A percentile compares a stretch with the other conserved stretches of the same genome.
Evolutionary conservation across 257 asterid species (phyloP).

Genomic region (Solanum appendiculatum): DNA sequence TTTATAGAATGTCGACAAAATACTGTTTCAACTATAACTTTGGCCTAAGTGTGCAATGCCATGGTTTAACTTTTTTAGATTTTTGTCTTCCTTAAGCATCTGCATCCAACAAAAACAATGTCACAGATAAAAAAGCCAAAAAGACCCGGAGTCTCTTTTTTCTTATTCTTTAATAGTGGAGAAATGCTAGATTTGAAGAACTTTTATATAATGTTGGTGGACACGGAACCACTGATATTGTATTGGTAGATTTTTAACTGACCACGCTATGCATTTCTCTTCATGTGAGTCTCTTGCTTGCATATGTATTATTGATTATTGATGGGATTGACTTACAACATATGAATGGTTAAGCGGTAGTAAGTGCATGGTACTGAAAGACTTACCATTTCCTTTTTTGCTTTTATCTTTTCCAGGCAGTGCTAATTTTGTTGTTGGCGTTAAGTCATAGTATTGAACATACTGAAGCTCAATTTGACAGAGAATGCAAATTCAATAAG

Average conservation of each 20-base stretch:
- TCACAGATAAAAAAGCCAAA: not conserved
- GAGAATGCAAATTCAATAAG: slow-evolving; percentile 12
- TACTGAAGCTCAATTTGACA: slow-evolving; percentile 4
- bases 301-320: not conserved
- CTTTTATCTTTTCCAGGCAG: not conserved
- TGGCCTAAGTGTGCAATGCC: not conserved
- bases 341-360: not conserved
- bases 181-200: not conserved
- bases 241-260: not conserved
- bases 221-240: not conserved
- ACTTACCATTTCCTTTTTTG: not conserved
- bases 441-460: slow-evolving; percentile 1
- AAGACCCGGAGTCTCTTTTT: not conserved
- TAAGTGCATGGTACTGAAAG: not conserved
- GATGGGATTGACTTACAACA: not conserved
- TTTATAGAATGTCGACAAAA: not conserved
- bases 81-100: not conserved
- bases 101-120: not conserved
- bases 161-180: not conserved
- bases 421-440: not conserved
- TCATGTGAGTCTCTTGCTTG: not conserved
- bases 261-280: not conserved
- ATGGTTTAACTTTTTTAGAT: not conserved
- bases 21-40: not conserved
- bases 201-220: not conserved